Conservation (phyloP, 1,284 basidiomycete genomes). For the Irpex lacteus region DNA sequence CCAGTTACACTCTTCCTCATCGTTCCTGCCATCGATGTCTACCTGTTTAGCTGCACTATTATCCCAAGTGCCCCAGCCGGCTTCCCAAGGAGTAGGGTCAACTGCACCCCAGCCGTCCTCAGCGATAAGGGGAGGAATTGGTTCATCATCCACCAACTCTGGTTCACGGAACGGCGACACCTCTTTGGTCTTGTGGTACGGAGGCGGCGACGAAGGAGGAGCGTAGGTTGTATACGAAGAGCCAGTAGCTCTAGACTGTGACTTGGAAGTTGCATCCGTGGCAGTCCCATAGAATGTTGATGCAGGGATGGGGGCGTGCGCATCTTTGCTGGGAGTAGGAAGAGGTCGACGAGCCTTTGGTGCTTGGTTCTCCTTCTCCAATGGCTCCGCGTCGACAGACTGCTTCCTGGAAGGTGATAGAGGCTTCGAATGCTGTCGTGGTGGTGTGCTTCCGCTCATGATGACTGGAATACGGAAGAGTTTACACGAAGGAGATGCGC, state of each 20-base stretch:
- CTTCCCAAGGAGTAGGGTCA: slow-evolving; percentile 6
- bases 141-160: slow-evolving; percentile 40
- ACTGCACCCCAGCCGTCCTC: slow-evolving; percentile 16
- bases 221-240: slow-evolving; percentile 32
- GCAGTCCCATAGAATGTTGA: slow-evolving; percentile 19
- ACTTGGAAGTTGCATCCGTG: slow-evolving; percentile 10
- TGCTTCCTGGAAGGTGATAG: not conserved
- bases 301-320: slow-evolving; percentile 16
- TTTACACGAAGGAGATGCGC: slow-evolving; percentile 3
- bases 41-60: slow-evolving; percentile 25
- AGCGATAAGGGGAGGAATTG: slow-evolving; percentile 25
- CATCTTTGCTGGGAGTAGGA: slow-evolving; percentile 10
- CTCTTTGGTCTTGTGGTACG: slow-evolving; percentile 12
- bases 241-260: slow-evolving; percentile 21
- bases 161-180: slow-evolving; percentile 42
- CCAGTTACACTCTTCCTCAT: slow-evolving; percentile 62
- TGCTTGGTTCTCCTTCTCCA: slow-evolving; percentile 15
- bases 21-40: slow-evolving; percentile 53
- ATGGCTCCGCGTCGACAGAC: not conserved
- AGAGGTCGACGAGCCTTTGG: slow-evolving; percentile 12
- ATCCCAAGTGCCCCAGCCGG: slow-evolving; percentile 5
- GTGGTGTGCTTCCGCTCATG: slow-evolving; percentile 10
- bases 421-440: slow-evolving; percentile 5
- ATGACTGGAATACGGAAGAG: not conserved
- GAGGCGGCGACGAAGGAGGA: slow-evolving; percentile 13